These are phyloP conservation scores for Trypanosoma brucei DNA, from an alignment of 208 protist species.

Conservation along the genomic window DNA sequence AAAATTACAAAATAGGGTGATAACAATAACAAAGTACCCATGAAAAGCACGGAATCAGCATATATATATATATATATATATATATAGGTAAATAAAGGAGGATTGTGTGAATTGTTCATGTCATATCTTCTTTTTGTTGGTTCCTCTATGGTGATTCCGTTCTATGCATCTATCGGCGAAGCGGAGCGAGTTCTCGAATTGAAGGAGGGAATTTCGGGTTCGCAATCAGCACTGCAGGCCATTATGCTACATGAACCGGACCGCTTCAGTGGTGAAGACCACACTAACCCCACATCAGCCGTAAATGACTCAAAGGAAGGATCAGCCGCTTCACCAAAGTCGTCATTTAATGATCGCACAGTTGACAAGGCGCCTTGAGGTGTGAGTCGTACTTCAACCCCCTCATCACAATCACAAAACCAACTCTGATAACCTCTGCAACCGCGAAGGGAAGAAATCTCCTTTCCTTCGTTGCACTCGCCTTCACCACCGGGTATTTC, in stretches of 20 bases:
- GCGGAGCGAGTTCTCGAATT: slow-evolving; percentile 4
- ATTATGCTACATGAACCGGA: neutral
- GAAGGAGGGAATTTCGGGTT: neutral
- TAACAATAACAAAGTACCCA: too few relatives aligned
- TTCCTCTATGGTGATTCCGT: too few relatives aligned
- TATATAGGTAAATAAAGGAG: too few relatives aligned
- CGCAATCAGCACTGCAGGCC: neutral
- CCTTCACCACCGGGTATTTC: slow-evolving; percentile 1
- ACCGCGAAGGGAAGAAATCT: neutral
- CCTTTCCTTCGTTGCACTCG: neutral
- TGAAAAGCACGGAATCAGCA: too few relatives aligned
- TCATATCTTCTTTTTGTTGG: too few relatives aligned
- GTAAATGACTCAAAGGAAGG: neutral
- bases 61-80: too few relatives aligned
- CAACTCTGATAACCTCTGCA: slow-evolving; percentile 10
- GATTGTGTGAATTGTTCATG: too few relatives aligned
- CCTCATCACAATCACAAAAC: neutral
- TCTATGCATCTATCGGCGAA: neutral
- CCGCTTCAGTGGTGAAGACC: neutral
- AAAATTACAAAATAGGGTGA: too few relatives aligned
- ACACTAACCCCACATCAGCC: neutral
- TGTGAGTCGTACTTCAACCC: slow-evolving; percentile 3
- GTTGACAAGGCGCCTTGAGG: slow-evolving; percentile 3
- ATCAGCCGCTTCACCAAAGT: slow-evolving; percentile 30
- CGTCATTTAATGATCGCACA: slow-evolving; percentile 29